Evolutionary conservation across 306 rosid species (phyloP), one percentile per base, ranked within the genome.

Genomic region (Argentina anserina): DNA sequence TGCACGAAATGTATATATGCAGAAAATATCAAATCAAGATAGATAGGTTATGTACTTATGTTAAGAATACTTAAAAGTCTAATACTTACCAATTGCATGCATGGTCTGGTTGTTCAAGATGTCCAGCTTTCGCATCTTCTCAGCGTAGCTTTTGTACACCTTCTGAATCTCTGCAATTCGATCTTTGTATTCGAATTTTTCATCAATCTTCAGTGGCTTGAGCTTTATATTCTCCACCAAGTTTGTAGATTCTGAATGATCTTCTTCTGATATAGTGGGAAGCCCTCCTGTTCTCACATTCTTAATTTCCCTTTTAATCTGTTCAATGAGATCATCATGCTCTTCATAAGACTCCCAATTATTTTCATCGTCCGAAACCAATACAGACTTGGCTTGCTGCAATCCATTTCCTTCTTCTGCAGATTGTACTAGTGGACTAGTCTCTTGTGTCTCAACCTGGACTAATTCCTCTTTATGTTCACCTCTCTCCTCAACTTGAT

Each of bases 111-210:
- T 80, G 78, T 93, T 93, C 85, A 93, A 66, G 72, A 87, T 82
- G 74, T 93, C 98, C 68, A 93, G 88, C 70, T 91, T 91, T 79
- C 81, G 61, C 97, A 89, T 91, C 45, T 83, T 89, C 64, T 88
- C 97, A 6, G 84, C 88, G 62, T 93, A 93, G 73, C 59, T 73
- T 65, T 70, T 83, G 81, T 89, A 80, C 60, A 89, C 85, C 42
- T 82, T 84, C 11, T 85, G 86, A 76, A 93, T 81, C 75, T 91
- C 96, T 65, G 77, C 72, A 73, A 91, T 80, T 67, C 71, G 86
- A 56, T 91, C 94, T 45, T 71, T 81, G 84, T 49, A 83, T 69
- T 86, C 88, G 2, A 75, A 20, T 77, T 87, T 90, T 65, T 81
- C 86, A 18, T 84, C 90, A 60, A 81, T 79, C 78, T 85, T 84